phyloP scores from a whole-genome alignment of 129 eudicot genomes.

The Logfia minima region DNA sequence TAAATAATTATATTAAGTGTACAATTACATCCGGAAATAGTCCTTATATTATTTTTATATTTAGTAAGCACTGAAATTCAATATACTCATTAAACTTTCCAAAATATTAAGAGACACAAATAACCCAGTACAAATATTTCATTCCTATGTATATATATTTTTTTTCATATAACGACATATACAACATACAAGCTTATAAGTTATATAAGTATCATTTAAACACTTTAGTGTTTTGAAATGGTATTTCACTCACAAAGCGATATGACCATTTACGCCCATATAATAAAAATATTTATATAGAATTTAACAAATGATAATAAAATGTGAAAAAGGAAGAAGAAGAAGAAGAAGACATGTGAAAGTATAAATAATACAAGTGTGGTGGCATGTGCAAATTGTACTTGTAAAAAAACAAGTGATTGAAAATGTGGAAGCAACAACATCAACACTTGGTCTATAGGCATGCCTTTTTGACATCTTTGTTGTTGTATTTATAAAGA shows the following conservation, averaged over 20 bases:
- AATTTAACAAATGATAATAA: too few species aligned
- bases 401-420: conserved; percentile 37
- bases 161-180: too few species aligned
- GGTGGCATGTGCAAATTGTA: conserved; percentile 40
- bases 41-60: too few species aligned
- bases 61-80: too few species aligned
- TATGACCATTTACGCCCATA: not conserved
- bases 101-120: too few species aligned
- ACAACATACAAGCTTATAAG: too few species aligned
- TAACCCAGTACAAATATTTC: too few species aligned
- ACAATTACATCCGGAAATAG: too few species aligned
- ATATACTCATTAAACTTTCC: too few species aligned
- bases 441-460: conserved; percentile 34
- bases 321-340: not conserved
- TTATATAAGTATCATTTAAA: too few species aligned
- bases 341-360: conserved; percentile 33
- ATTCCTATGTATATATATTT: too few species aligned
- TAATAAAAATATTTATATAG: not conserved
- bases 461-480: conserved; percentile 42
- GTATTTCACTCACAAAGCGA: not conserved
- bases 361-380: conserved; percentile 25
- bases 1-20: too few species aligned
- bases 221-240: not conserved
- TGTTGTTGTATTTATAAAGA: conserved; percentile 33
- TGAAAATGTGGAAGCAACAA: conserved; percentile 38